Base-by-base conservation (phyloP, 805 yeast genomes). In the Lachancea cidri region DNA sequence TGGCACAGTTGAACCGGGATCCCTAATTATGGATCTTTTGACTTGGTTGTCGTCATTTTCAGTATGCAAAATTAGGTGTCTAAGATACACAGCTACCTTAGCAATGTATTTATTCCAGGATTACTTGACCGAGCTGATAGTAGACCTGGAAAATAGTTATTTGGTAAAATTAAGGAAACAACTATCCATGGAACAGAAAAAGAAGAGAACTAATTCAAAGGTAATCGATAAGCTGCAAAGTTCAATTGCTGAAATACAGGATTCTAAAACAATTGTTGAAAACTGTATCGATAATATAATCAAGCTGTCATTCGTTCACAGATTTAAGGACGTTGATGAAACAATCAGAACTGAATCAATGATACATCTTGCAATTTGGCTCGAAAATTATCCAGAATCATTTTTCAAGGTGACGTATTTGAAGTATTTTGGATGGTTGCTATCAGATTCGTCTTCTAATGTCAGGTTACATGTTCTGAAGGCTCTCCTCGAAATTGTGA, bases 241-340 rank as follows among this genome's bases (percentile, higher is more conserved):
- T 7, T 71, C 73, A 33, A 54, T 75, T 6, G 58, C 55, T 11
- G 62, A 62, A 33, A 68, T 71, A 62, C 58, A 69, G 31, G 65
- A 58, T 6, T 81, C 82, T 45, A 74, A 75, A 39, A 64, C 65
- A n/a, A 72, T 75, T 1, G 52, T 81, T 3, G 74, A 72, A 29
- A 79, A 71, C 39, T 76, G 76, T 41, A 69, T 84, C 30, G 76
- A 72, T 42, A 94, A 86, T 47, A 72, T 85, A 7, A 73, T 79
- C 24, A 79, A 76, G 48, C 70, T 82, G 2, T 74, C 82, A 6
- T 85, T 86, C 57, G 75, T 78, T 8, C 86, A 82, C 54, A 68
- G 97, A 49, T 85, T 84, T 57, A 78, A 88, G 48, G 97, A 89
- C 59, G 71, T 81, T 11, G 95, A 86, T 54, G 76, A 81, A 4